Evolutionary conservation across 1,139 yeast species (phyloP), one percentile per base, ranked within the genome.

Genomic region (Geotrichum histeridarum): DNA sequence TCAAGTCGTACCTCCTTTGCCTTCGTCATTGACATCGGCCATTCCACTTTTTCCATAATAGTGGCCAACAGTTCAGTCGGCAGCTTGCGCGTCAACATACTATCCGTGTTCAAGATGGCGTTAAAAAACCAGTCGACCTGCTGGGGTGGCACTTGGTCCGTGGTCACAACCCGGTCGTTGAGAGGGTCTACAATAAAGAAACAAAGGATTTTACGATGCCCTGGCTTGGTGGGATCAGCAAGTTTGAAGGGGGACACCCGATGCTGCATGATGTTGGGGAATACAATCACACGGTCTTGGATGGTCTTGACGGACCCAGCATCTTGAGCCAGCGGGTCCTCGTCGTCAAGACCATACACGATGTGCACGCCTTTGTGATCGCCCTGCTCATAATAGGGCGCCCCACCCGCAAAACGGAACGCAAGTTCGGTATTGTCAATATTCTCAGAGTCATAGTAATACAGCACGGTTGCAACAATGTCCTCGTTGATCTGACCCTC

Each of bases 401-500:
- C 76, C 50, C 39, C 53, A 55, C 61, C 66, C 0, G 69, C 66
- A 2, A 64, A 57, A 54, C 75, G 64, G 62, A 75, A 76, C 5
- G 70, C 62, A 27, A 76, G 64, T 15, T 56, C 63, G 3, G 77
- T 72, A 35, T 71, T 73, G 3, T 72, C 63, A 51, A 76, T 74
- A 59, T 76, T 76, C 18, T 72, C 76, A 14, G 64, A 57, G 57
- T 76, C 79, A 57, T 76, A 76, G 60, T 76, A 76, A 63, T 75
- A 76, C 41, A 76, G 61, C 0, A 70, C 66, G 1, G 78, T 74
- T 1, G 77, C 77, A 2, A 76, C 71, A 48, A 76, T 76, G 58
- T 73, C 74, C 61, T 76, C 80, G 57, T 72, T 72, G 45, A 70
- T 66, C 2, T 73, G 67, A 1, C 79, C 80, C 60, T 76, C 80